A percentile compares a stretch with the other conserved stretches of the same genome.
These are phyloP conservation scores for Furculomyces boomerangus DNA, from an alignment of 371 early-diverging fungal genomes.

Conservation along the genomic window DNA sequence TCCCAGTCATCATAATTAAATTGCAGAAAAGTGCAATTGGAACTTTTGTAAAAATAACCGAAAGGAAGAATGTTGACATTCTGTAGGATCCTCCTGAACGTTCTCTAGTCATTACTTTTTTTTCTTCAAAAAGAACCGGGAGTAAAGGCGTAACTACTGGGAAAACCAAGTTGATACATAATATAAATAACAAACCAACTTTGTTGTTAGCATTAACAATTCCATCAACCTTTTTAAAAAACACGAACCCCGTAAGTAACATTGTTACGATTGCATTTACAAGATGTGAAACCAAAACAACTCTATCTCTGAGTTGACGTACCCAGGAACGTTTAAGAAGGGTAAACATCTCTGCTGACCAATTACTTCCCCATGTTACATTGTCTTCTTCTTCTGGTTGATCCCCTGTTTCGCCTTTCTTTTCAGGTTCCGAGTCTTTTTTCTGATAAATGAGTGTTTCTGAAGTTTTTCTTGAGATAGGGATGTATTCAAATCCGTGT, in stretches of 20 bases:
- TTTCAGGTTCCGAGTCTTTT: neutral
- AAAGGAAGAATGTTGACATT: slow-evolving; percentile 15
- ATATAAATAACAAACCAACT: slow-evolving; percentile 18
- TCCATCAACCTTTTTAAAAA: slow-evolving; percentile 14
- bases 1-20: slow-evolving; percentile 8
- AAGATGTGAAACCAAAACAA: slow-evolving; percentile 8
- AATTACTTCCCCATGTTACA: slow-evolving; percentile 4
- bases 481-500: neutral
- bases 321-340: slow-evolving; percentile 18
- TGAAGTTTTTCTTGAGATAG: neutral
- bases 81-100: slow-evolving; percentile 19
- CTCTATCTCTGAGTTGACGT: slow-evolving; percentile 10
- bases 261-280: slow-evolving; percentile 7
- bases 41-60: slow-evolving; percentile 7
- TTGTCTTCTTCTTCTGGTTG: neutral
- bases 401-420: neutral
- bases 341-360: slow-evolving; percentile 11
- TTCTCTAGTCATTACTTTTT: slow-evolving; percentile 17
- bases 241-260: slow-evolving; percentile 17
- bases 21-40: slow-evolving; percentile 11
- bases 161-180: slow-evolving; percentile 13
- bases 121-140: slow-evolving; percentile 13
- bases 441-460: neutral
- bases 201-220: slow-evolving; percentile 19
- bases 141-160: slow-evolving; percentile 13